phyloP scores from a whole-genome alignment of 305 asterid genomes.

The Caryopteris hybrid region DNA sequence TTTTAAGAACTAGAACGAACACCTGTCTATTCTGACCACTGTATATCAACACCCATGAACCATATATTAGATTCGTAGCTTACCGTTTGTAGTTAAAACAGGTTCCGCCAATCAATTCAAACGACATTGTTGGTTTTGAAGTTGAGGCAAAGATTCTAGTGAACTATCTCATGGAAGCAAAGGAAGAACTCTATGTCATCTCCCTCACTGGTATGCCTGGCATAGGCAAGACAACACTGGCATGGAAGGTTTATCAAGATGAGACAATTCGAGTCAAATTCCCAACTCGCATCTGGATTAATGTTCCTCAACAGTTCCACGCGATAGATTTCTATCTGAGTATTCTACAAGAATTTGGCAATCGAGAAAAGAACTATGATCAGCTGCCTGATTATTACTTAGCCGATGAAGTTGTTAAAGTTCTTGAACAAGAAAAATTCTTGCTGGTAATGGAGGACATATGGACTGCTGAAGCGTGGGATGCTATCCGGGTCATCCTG shows the following conservation, averaged over 20 bases:
- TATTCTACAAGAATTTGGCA: not conserved
- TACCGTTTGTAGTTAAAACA: too few species aligned
- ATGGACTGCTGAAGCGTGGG: not conserved
- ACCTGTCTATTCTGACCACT: too few species aligned
- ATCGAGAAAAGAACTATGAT: not conserved
- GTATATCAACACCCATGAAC: too few species aligned
- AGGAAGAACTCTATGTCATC: not conserved
- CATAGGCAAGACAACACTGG: not conserved
- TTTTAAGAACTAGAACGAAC: too few species aligned
- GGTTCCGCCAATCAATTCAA: not conserved
- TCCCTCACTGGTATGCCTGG: not conserved
- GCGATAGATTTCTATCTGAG: not conserved
- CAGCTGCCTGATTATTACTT: not conserved
- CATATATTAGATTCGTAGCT: too few species aligned
- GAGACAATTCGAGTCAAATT: not conserved
- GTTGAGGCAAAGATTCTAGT: not conserved
- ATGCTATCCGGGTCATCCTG: not conserved
- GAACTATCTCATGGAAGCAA: not conserved
- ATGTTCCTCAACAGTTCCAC: not conserved
- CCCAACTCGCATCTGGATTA: not conserved
- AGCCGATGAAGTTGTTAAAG: not conserved
- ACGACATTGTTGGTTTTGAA: not conserved
- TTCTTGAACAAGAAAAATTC: not conserved
- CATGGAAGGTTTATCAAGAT: not conserved
- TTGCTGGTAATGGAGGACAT: not conserved